Percentiles rank a stretch among this genome's conserved stretches.
These are phyloP conservation scores for Neocallimastix lanati DNA, from an alignment of 192 early-diverging fungal species.

Conservation along the genomic window DNA sequence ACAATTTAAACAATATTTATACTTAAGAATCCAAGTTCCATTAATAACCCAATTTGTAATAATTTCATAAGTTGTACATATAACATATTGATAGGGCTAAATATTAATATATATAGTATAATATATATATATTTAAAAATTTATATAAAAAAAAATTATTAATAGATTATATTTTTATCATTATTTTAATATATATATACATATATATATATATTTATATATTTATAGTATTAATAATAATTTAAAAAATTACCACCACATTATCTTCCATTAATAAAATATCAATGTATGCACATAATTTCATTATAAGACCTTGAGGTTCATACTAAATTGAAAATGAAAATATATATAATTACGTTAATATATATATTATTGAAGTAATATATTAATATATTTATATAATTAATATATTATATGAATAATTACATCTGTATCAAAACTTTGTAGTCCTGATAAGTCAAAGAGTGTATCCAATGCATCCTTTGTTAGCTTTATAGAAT, in stretches of 20 bases:
- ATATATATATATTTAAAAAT: constrained; percentile 2
- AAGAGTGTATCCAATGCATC: constrained; percentile 42
- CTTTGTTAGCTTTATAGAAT: constrained; percentile 35
- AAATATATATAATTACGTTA: too few species aligned
- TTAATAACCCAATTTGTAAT: constrained; percentile 54
- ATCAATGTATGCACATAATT: constrained; percentile 55
- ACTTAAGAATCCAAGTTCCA: constrained; percentile 59
- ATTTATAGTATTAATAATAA: too few species aligned
- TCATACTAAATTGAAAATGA: too few species aligned
- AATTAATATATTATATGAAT: too few species aligned
- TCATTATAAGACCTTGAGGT: constrained; percentile 44
- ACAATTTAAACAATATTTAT: constrained; percentile 41
- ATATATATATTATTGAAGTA: too few species aligned
- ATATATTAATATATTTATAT: too few species aligned
- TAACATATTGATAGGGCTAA: background rate
- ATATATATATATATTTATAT: too few species aligned
- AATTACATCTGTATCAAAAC: constrained; percentile 1
- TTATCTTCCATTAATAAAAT: constrained; percentile 29
- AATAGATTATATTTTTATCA: constrained; percentile 1
- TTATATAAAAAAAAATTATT: background rate
- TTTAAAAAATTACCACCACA: too few species aligned
- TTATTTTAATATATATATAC: too few species aligned
- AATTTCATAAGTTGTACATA: constrained; percentile 39
- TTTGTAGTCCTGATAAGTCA: constrained; percentile 10
- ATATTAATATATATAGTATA: constrained; percentile 3